Base-by-base conservation (phyloP, 495 filamentous ascomycete species). In the Astrothelium subdiscretum region DNA sequence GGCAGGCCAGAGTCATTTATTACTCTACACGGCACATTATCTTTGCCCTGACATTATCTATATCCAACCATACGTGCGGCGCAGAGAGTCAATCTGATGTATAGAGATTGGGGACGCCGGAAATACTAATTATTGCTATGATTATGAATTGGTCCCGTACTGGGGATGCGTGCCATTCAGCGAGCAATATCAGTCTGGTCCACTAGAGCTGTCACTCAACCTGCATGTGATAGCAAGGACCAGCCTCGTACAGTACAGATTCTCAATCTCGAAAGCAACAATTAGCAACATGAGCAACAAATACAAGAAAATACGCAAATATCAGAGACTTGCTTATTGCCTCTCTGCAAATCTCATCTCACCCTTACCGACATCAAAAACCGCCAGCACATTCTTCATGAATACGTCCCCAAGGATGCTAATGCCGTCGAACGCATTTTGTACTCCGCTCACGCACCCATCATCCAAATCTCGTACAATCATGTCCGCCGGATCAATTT, bases 301-400 rank as follows among this genome's bases (percentile, higher is more conserved):
- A 54, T 29, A 29, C 5, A 20, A 29, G 12, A 54, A 54, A 54
- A 27, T 27, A 2, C 48, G 15, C 24, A 8, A 8, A 29, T 54
- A 1, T 27, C n/a, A 29, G 5, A 26, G 11, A 29, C 15, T 38
- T 54, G 15, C 24, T 54, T 15, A 64, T 59, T 64, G 59, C 62
- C 68, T 62, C 44, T 61, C 59, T 31, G 67, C 67, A 63, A 83
- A 84, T 38, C 76, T 66, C 79, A 86, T 77, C 75, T 79, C 70
- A 29, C 75, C 75, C 61, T 72, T 73, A 10, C 81, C 83, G 52
- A 87, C 74, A 73, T 87, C 83, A 67, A 83, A 86, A 10, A 85
- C 80, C 0, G 77, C 76, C 15, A 88, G 68, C 0, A 86, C 84
- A 66, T 82, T 85, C 70, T 83, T 85, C 75, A 87, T 74, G 65